These are phyloP conservation scores for Bromus sterilis DNA, from an alignment of 176 grass and related monocot genomes.

Conservation along the genomic window DNA sequence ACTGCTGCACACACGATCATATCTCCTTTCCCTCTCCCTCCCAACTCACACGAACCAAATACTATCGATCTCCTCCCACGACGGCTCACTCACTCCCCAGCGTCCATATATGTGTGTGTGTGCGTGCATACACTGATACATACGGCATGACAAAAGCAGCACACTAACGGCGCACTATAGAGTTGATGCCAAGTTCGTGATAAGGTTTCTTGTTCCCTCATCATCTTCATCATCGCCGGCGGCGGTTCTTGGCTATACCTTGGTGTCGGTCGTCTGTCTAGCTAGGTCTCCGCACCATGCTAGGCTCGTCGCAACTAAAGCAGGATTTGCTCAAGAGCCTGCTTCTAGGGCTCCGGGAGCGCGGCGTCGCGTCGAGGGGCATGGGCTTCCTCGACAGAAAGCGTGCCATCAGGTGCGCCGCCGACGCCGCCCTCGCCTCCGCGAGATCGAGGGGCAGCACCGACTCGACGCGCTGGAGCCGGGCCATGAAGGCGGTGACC, in stretches of 20 bases:
- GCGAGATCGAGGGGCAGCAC: conserved; percentile 36
- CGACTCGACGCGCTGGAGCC: conserved; percentile 38
- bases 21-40: background rate
- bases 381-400: conserved; percentile 48
- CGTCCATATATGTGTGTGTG: background rate
- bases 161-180: background rate
- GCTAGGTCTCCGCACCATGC: conserved; percentile 36
- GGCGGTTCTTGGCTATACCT: no score
- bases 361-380: conserved; percentile 12
- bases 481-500: no score
- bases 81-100: background rate
- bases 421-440: conserved; percentile 41
- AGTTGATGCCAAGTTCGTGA: background rate
- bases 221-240: background rate
- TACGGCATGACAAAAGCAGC: background rate
- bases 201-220: background rate
- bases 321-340: conserved; percentile 45
- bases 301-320: conserved; percentile 36
- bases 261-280: no score
- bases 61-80: background rate
- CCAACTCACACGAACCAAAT: background rate
- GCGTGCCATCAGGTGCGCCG: conserved; percentile 42
- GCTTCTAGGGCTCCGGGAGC: conserved; percentile 32
- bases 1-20: background rate
- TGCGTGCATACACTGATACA: background rate